phyloP scores from a whole-genome alignment of 768 basidiomycete species.

The Lentinula edodes region DNA sequence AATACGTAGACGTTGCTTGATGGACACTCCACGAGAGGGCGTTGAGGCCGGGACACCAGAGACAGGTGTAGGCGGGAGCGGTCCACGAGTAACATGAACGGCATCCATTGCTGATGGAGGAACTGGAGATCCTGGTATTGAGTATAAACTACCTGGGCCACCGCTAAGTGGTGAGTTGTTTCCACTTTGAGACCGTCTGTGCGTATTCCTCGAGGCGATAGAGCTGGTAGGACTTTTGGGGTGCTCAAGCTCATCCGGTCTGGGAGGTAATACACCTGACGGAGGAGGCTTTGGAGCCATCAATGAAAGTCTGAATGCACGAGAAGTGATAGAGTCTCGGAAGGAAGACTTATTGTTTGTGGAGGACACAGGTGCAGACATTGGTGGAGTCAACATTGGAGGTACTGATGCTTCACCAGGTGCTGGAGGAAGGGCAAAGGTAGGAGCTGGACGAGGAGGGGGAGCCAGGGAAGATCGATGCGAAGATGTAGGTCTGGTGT shows the following conservation, averaged over 20 bases:
- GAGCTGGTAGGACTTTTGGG: background rate
- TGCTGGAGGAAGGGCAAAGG: constrained; percentile 63
- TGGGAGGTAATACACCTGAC: constrained; percentile 52
- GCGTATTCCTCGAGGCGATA: background rate
- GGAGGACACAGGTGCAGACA: constrained; percentile 12
- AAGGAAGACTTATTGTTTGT: constrained; percentile 33
- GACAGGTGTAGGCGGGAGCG: constrained; percentile 36
- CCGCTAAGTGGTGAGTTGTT: constrained; percentile 15
- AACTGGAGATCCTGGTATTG: constrained; percentile 43
- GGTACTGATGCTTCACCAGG: constrained; percentile 35
- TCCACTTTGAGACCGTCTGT: constrained; percentile 1
- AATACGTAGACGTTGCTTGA: constrained; percentile 64
- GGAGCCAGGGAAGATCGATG: constrained; percentile 63
- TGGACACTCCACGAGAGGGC: constrained; percentile 31
- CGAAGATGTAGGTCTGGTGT: constrained; percentile 16
- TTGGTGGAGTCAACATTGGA: constrained; percentile 13
- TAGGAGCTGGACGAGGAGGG: constrained; percentile 70
- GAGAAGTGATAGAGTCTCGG: constrained; percentile 53
- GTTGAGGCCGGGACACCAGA: constrained; percentile 13
- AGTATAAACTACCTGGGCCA: constrained; percentile 21
- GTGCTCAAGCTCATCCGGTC: constrained; percentile 49
- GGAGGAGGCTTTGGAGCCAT: constrained; percentile 64
- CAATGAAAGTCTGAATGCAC: constrained; percentile 53
- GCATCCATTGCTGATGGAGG: constrained; percentile 22
- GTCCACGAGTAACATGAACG: constrained; percentile 14